Evolutionary conservation across 495 filamentous ascomycete genomes (phyloP).

Genomic region (Penicillium lagena): DNA sequence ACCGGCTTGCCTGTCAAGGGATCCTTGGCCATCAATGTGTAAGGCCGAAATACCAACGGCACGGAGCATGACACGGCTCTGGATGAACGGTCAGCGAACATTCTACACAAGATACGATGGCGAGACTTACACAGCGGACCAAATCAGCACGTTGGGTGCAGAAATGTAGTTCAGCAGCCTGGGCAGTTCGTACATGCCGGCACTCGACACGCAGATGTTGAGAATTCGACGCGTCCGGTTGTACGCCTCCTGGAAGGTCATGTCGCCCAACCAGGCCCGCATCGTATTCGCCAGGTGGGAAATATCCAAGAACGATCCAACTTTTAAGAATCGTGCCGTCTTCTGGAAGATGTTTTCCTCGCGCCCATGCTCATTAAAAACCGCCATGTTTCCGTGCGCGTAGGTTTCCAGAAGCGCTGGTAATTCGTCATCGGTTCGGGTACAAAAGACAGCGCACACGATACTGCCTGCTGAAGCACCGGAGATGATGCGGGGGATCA

Average conservation of each 20-base stretch:
- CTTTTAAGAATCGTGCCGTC: slow-evolving; percentile 67
- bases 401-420: slow-evolving; percentile 65
- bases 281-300: slow-evolving; percentile 73
- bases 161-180: slow-evolving; percentile 88
- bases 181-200: slow-evolving; percentile 80
- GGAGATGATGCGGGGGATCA: slow-evolving; percentile 88
- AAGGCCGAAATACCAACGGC: slow-evolving; percentile 75
- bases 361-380: slow-evolving; percentile 72
- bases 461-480: slow-evolving; percentile 94
- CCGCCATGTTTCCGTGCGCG: slow-evolving; percentile 72
- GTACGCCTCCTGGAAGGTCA: slow-evolving; percentile 94
- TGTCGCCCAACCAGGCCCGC: slow-evolving; percentile 70
- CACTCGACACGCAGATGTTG: slow-evolving; percentile 88
- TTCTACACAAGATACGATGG: not conserved
- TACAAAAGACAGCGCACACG: slow-evolving; percentile 80
- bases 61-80: slow-evolving; percentile 89
- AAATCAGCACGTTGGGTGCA: slow-evolving; percentile 88
- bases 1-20: slow-evolving; percentile 69
- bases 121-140: slow-evolving; percentile 77
- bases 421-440: slow-evolving; percentile 78
- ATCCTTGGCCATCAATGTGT: slow-evolving; percentile 75
- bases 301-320: slow-evolving; percentile 80
- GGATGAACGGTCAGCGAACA: slow-evolving; percentile 9
- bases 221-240: slow-evolving; percentile 83
- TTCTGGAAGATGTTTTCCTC: slow-evolving; percentile 63